Evolutionary conservation across 73 alveolate species (phyloP).

Genomic region (Uronychia binucleata): DNA sequence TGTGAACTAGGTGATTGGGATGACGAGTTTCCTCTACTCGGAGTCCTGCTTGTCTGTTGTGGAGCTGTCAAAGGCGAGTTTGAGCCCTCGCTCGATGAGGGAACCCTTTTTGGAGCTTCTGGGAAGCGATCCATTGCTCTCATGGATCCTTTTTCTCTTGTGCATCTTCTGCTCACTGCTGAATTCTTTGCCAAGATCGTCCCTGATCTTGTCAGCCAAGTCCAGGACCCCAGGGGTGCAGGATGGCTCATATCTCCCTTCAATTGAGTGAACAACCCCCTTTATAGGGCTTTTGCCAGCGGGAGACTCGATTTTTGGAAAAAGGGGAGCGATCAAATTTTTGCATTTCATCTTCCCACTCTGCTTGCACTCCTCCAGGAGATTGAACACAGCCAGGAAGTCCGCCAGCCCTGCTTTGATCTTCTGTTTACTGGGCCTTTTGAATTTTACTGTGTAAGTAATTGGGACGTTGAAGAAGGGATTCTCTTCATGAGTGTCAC

Average conservation of each 20-base stretch:
- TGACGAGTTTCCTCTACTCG: background rate
- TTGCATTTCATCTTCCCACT: background rate
- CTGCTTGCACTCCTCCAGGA: background rate
- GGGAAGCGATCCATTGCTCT: no score
- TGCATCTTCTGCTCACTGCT: background rate
- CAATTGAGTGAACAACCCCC: no score
- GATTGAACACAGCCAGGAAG: background rate
- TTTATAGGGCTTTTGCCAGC: background rate
- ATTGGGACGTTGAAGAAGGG: constrained; percentile 26
- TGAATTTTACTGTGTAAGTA: constrained; percentile 17
- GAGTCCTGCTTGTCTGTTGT: background rate
- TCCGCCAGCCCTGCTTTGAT: background rate
- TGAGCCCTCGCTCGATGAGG: background rate
- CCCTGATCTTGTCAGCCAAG: background rate
- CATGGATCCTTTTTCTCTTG: background rate
- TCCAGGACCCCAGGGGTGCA: no score
- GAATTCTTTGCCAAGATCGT: background rate
- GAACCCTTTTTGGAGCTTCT: background rate
- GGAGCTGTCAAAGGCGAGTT: background rate
- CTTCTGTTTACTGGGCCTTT: background rate
- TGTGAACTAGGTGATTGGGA: background rate
- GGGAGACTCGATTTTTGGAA: background rate
- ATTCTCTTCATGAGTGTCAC: constrained; percentile 28
- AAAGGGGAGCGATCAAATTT: background rate
- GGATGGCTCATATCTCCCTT: no score